These are phyloP conservation scores for Diplodia sapinea DNA, from an alignment of 2,329 filamentous ascomycete species.

Conservation along the genomic window DNA sequence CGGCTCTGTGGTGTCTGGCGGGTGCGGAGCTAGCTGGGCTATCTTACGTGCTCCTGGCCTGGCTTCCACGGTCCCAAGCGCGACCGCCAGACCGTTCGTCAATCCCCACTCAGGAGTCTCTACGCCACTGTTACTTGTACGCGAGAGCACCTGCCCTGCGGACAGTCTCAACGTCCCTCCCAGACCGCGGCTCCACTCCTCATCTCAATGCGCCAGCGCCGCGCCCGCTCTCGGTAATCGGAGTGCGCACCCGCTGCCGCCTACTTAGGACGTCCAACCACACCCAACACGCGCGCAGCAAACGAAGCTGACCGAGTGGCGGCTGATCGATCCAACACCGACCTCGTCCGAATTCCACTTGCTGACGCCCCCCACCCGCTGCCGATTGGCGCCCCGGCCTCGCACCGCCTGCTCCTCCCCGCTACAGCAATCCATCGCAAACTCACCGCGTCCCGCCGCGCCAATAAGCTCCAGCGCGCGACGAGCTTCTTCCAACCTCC, in stretches of 20 bases:
- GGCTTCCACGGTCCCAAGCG: conserved; percentile 27
- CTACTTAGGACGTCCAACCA: conserved; percentile 31
- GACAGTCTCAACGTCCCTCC: conserved; percentile 26
- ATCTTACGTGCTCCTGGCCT: conserved; percentile 30
- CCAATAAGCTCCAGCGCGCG: conserved; percentile 30
- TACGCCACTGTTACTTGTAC: conserved; percentile 31
- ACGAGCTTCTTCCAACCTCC: conserved; percentile 30
- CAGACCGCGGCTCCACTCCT: conserved; percentile 31
- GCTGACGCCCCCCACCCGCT: conserved; percentile 18
- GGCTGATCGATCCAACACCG: conserved; percentile 17
- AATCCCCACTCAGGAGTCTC: conserved; percentile 31
- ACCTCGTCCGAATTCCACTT: conserved; percentile 1
- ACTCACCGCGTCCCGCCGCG: conserved; percentile 26
- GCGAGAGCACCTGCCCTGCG: conserved; percentile 25
- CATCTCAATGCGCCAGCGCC: conserved; percentile 32
- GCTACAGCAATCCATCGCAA: conserved; percentile 30
- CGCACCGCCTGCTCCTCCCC: conserved; percentile 16
- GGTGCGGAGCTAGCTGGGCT: conserved; percentile 26
- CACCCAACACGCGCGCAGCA: conserved; percentile 18
- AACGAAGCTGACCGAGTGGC: conserved; percentile 26
- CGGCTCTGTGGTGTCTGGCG: conserved; percentile 13
- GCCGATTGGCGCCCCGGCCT: conserved; percentile 30
- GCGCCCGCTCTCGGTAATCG: conserved; percentile 31
- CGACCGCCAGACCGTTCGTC: conserved; percentile 32
- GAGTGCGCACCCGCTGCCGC: conserved; percentile 29